Evolutionary conservation across 2,329 filamentous ascomycete genomes (phyloP), one percentile per base, ranked within the genome.

Genomic region (Colletotrichum sp.): DNA sequence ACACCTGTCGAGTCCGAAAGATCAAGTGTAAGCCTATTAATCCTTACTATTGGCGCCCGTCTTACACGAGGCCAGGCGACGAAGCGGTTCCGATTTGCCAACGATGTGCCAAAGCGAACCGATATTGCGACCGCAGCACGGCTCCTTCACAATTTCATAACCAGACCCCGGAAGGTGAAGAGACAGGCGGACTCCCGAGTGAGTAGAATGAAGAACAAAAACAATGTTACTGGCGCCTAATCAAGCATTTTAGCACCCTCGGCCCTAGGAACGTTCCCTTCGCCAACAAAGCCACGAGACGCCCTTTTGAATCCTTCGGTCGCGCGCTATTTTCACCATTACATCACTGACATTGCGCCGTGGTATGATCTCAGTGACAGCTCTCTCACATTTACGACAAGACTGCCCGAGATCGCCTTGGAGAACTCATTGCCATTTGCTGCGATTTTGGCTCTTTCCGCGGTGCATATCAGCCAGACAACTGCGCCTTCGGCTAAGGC

Each of bases 311-410:
- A 82, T 5, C 80, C 78, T n/a, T 79, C 80, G 4, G 79, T 86
- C 13, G 81, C 85, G 3, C 78, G 75, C 8, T 79, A 86, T 16
- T 88, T 88, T 60, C 81, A 83, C 57, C 82, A 84, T 70, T 88
- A 89, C 77, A 83, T 84, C 11, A 74, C 77, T 2, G 71, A 80
- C 48, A 79, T 88, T 22, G 86, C 87, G 2, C 79, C 81, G 3
- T 89, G 87, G 87, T 89, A 88, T 77, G 87, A 89, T 67, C 82
- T 89, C 9, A 87, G 85, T 61, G 87, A 89, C 71, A 72, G 80
- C 1, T 68, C 78, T 3, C 80, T 78, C 1, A 77, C 80, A 6
- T 89, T 89, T 39, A 80, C 79, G 8, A 82, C 79, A 5, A 55
- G 79, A 1, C 83, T 89, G 1, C 84, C 87, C 1, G 68, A 77